Base-by-base conservation (phyloP, 2,329 filamentous ascomycete genomes). In the Beauveria pseudobassiana region DNA sequence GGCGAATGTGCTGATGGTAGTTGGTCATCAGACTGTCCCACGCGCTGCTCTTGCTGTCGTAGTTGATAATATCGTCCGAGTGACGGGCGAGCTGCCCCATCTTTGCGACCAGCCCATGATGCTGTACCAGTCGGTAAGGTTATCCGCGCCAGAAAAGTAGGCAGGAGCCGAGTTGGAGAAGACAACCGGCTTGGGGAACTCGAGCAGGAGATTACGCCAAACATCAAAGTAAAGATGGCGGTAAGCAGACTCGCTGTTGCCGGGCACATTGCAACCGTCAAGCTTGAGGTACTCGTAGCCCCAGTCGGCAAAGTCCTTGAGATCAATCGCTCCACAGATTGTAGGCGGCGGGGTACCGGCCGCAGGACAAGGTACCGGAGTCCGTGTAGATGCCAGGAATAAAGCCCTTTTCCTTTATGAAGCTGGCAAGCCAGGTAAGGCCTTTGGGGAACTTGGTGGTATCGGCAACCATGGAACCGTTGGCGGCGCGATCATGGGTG, bases 21-120 rank as follows among this genome's bases (percentile, higher is more conserved):
- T 82, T 82, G 63, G 72, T 73, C 72, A 78, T 75, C 61, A 82
- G 74, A 63, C 77, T 79, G 38, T 76, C 72, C 79, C 79, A 81
- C 5, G 75, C 74, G 49, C 72, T 75, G 22, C 73, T 74, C 18
- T 74, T 68, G 16, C 71, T 71, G 22, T 61, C 50, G 64, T 78
- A 80, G 1, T 74, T 75, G 26, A 75, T 70, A 55, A 80, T 73
- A 61, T 71, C 78, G 26, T 72, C 68, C 3, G 76, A 79, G 64
- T 80, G 78, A 5, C 77, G 71, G 0, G 78, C 77, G 1, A 80
- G 70, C 64, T 80, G 75, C 1, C 77, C 76, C 48, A 70, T 75
- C 2, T 64, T 1, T 72, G 73, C 0, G 77, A 70, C 73, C 76
- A 79, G 30, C 72, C 72, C 76, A 80, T 78, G n/a, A 76, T 75